phyloP scores from a whole-genome alignment of 805 yeast genomes.

The Metschnikowia kunwiensis region DNA sequence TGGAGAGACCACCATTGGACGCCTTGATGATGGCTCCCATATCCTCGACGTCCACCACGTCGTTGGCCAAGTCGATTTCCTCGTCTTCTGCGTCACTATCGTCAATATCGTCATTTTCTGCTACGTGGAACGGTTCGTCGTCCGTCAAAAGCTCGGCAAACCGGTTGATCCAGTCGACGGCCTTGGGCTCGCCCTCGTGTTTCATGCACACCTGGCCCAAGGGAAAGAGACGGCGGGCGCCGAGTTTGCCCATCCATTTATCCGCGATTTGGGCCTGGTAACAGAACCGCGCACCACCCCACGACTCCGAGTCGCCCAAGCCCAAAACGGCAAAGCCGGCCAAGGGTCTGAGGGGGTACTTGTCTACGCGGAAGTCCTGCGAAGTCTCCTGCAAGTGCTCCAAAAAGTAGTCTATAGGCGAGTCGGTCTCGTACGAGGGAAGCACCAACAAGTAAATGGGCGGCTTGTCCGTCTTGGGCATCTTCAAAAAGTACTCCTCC shows the following conservation, averaged over 20 bases:
- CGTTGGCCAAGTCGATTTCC: slow-evolving; percentile 32
- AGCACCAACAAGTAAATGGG: slow-evolving; percentile 67
- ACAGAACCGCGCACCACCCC: slow-evolving; percentile 75
- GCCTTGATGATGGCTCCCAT: slow-evolving; percentile 61
- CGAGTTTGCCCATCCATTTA: slow-evolving; percentile 71
- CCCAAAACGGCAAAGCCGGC: slow-evolving; percentile 86
- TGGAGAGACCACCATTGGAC: slow-evolving; percentile 24
- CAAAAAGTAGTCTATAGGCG: slow-evolving; percentile 84
- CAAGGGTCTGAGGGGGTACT: slow-evolving; percentile 65
- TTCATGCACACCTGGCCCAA: slow-evolving; percentile 82
- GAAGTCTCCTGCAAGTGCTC: slow-evolving; percentile 77
- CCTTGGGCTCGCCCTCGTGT: slow-evolving; percentile 53
- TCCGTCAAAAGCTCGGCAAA: slow-evolving; percentile 63
- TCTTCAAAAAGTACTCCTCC: slow-evolving; percentile 73
- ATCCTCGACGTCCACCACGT: slow-evolving; percentile 80
- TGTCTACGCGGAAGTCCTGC: slow-evolving; percentile 82
- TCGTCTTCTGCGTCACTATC: slow-evolving; percentile 50
- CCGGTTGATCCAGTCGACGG: slow-evolving; percentile 65
- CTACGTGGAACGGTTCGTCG: slow-evolving; percentile 59
- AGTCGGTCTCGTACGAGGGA: slow-evolving; percentile 90
- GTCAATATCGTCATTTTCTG: slow-evolving; percentile 53
- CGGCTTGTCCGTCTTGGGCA: slow-evolving; percentile 45
- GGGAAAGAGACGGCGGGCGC: slow-evolving; percentile 84
- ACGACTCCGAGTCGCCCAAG: slow-evolving; percentile 81
- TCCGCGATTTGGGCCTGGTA: slow-evolving; percentile 80